Base-by-base conservation (phyloP, 805 yeast genomes). In the Saturnispora hagleri region DNA sequence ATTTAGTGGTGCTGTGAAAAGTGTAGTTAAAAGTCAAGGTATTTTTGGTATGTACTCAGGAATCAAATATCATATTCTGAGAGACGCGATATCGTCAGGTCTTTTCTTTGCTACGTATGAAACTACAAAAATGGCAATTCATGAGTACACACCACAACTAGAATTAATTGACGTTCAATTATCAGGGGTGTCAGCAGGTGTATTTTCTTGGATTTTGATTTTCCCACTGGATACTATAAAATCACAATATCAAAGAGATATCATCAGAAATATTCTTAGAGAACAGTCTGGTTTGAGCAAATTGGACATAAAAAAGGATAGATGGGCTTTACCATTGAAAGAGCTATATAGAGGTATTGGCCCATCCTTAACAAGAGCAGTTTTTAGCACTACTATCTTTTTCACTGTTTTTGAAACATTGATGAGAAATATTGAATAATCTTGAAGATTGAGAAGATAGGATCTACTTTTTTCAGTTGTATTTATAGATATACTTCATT, bases 171-270 rank as follows among this genome's bases (percentile, higher is more conserved):
- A 80, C 8, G 73, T 82, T 22, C 81, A 84, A 3, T 35, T 82
- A 2, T 85, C 91, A 0, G 96, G 95, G n/a, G 95, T 89, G 0
- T 56, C 81, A 24, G 79, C 93, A 4, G 96, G 96, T 3, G 76
- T 83, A 17, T 67, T 84, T 17, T 75, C 89, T 48, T 87, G 95
- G 95, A 67, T 80, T 2, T 65, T 80, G 0, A 82, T 87, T 3
- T 89, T 84, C 68, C 95, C 96, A 3, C 63, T 88, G 10, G 96
- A 88, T 64, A 88, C 96, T 0, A 72, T 84, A 53, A 88, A 89
- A 62, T 80, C 90, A 1, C 73, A 83, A 52, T 75, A 80, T 43
- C 96, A 88, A 61, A 77, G 84, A 53, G 91, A 87, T 59, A 72
- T 84, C 4, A 84, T 87, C 26, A 72, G 83, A 31, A 81, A 82